Percentiles rank a stretch among this genome's conserved stretches.
phyloP scores from a whole-genome alignment of 2,329 filamentous ascomycete genomes.

The Celoporthe dispersa region DNA sequence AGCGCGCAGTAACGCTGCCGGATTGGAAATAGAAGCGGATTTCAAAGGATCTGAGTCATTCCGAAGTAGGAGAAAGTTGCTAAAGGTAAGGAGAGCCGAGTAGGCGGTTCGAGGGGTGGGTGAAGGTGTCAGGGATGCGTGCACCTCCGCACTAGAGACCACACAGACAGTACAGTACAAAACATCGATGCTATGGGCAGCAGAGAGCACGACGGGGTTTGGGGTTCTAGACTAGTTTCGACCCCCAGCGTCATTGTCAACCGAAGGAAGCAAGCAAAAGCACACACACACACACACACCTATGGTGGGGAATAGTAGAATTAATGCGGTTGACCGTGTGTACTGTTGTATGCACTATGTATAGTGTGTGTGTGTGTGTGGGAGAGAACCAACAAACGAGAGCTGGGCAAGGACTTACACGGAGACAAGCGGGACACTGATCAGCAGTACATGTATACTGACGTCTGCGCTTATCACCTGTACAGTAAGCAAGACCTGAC shows the following conservation, averaged over 20 bases:
- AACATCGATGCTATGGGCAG: no score
- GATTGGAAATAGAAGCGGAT: constrained; percentile 16
- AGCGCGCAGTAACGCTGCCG: not conserved
- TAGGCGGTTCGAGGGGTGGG: not conserved
- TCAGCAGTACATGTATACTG: not conserved
- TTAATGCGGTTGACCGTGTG: no score
- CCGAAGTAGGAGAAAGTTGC: constrained; percentile 20
- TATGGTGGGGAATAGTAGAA: no score
- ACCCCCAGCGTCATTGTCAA: constrained; percentile 11
- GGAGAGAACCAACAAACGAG: not conserved
- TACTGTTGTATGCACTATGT: not conserved
- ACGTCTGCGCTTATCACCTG: not conserved
- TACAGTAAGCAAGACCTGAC: no score
- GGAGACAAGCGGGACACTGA: no score
- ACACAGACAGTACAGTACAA: not conserved
- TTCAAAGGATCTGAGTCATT: constrained; percentile 26
- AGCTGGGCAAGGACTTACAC: no score
- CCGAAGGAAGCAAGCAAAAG: not conserved
- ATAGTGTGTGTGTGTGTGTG: not conserved
- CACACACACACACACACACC: not conserved
- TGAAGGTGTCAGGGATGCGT: not conserved
- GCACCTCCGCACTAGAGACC: not conserved
- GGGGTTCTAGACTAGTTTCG: not conserved
- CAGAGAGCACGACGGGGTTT: not conserved
- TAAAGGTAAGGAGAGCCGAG: constrained; percentile 26